phyloP scores from a whole-genome alignment of 2,329 filamentous ascomycete genomes.

The Trichoderma pleuroti region DNA sequence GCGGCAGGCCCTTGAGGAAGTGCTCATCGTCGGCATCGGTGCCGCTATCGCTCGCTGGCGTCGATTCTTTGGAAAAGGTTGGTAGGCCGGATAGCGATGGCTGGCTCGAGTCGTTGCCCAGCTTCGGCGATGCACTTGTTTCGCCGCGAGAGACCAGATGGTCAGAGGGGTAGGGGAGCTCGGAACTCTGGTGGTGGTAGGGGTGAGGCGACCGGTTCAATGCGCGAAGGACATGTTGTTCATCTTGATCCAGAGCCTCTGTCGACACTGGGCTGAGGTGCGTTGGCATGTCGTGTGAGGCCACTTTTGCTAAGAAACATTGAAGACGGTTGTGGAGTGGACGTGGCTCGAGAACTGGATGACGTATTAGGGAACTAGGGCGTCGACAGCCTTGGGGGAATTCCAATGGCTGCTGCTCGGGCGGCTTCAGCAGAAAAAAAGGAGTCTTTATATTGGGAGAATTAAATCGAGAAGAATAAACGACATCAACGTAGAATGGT shows the following conservation, averaged over 20 bases:
- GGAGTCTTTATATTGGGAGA: neutral
- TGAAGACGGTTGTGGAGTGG: slow-evolving; percentile 24
- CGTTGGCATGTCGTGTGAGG: slow-evolving; percentile 45
- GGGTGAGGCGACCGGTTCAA: slow-evolving; percentile 64
- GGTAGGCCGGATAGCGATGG: slow-evolving; percentile 25
- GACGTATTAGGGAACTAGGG: slow-evolving; percentile 1
- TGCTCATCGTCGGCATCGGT: slow-evolving; percentile 96
- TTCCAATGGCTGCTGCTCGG: neutral
- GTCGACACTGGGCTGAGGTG: slow-evolving; percentile 38
- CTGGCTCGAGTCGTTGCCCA: slow-evolving; percentile 22
- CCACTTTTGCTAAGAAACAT: slow-evolving; percentile 26
- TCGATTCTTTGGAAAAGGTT: slow-evolving; percentile 48
- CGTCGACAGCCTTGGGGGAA: neutral
- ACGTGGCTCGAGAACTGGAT: slow-evolving; percentile 1
- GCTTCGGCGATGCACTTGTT: slow-evolving; percentile 20
- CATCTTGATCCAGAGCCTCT: slow-evolving; percentile 33
- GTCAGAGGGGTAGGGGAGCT: slow-evolving; percentile 48
- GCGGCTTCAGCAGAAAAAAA: neutral
- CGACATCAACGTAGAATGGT: neutral
- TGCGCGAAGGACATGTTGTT: slow-evolving; percentile 42
- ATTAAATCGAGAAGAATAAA: neutral
- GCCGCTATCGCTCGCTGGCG: slow-evolving; percentile 77
- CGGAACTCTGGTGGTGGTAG: slow-evolving; percentile 58
- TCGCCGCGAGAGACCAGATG: slow-evolving; percentile 29
- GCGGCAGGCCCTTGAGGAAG: slow-evolving; percentile 78